Conservation (phyloP, 2,329 filamentous ascomycete species). For the Huntiella bhutanensis region DNA sequence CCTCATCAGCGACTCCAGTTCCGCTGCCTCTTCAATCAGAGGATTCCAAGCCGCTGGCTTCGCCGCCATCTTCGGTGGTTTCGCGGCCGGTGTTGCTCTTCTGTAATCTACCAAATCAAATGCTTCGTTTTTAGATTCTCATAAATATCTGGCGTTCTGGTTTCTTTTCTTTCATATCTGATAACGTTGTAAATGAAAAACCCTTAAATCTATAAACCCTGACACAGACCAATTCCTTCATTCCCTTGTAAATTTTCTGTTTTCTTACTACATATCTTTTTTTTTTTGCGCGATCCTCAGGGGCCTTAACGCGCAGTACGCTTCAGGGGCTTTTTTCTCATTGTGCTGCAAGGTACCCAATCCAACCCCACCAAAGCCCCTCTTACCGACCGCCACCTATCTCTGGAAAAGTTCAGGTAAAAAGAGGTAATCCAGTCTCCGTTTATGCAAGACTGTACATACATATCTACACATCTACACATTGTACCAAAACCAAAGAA, state of each 20-base stretch:
- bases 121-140: too few species aligned
- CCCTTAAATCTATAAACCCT: too few species aligned
- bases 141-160: conserved; percentile 1
- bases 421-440: neutral
- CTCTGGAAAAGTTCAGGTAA: neutral
- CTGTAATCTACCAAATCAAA: conserved; percentile 15
- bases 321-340: too few species aligned
- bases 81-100: conserved; percentile 24
- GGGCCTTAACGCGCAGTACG: too few species aligned
- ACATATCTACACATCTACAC: too few species aligned
- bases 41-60: conserved; percentile 22
- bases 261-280: neutral
- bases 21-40: conserved; percentile 4
- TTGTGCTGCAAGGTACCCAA: too few species aligned
- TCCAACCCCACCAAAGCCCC: too few species aligned
- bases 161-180: conserved; percentile 3
- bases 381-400: neutral
- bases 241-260: neutral
- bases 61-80: conserved; percentile 20
- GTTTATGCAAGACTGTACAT: neutral
- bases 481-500: too few species aligned
- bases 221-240: neutral
- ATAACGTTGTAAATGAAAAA: neutral
- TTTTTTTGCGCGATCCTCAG: neutral
- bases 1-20: conserved; percentile 10